Conservation (phyloP, 495 filamentous ascomycete genomes). For the Hypoxylon rickii region DNA sequence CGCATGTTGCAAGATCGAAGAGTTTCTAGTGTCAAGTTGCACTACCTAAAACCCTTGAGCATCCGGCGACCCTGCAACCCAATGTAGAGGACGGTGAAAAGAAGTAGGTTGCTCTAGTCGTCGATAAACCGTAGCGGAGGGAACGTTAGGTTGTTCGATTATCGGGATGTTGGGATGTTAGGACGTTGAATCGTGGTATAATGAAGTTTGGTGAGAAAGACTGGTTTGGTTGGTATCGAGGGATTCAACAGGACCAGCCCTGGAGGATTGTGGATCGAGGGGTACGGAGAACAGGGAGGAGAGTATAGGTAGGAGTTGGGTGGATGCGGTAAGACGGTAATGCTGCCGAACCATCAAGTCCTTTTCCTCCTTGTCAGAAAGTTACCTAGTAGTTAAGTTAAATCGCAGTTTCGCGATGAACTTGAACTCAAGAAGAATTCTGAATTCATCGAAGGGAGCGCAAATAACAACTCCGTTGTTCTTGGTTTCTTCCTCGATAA, state of each 20-base stretch:
- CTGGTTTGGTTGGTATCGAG: too few relatives aligned
- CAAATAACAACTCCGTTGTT: conserved; percentile 1
- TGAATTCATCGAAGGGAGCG: background rate
- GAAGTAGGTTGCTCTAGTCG: too few relatives aligned
- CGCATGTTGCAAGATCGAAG: conserved; percentile 23
- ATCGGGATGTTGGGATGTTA: too few relatives aligned
- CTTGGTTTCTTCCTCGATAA: background rate
- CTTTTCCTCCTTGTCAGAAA: background rate
- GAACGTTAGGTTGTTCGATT: too few relatives aligned
- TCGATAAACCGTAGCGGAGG: too few relatives aligned
- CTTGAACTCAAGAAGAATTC: background rate
- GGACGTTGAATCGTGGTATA: too few relatives aligned
- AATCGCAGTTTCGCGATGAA: too few relatives aligned
- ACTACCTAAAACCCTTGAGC: too few relatives aligned
- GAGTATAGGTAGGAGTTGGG: too few relatives aligned
- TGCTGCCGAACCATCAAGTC: background rate
- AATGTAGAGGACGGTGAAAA: too few relatives aligned
- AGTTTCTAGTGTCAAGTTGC: background rate
- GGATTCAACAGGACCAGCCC: background rate
- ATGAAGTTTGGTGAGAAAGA: too few relatives aligned
- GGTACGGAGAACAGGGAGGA: background rate
- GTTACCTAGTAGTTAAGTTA: conserved; percentile 1
- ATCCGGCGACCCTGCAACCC: too few relatives aligned
- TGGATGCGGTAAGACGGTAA: background rate
- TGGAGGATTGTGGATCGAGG: background rate